Conservation (phyloP, 2,329 filamentous ascomycete species). For the Trichophyton rubrum region DNA sequence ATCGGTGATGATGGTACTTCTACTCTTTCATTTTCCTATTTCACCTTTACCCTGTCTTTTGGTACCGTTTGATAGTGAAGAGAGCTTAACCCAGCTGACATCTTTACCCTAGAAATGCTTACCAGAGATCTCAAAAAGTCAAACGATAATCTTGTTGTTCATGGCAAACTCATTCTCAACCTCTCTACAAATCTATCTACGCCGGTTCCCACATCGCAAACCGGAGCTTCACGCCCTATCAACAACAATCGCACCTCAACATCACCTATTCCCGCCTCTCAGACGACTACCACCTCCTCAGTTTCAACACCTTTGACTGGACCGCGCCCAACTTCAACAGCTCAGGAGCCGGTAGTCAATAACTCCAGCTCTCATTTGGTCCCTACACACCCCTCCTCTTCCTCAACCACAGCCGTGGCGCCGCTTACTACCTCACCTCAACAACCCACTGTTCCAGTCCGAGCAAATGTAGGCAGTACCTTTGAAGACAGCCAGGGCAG, state of each 20-base stretch:
- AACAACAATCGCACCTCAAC: conserved; percentile 17
- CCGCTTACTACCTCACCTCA: conserved; percentile 29
- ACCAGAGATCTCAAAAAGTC: conserved; percentile 95
- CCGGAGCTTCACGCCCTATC: conserved; percentile 17
- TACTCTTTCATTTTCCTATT: neutral
- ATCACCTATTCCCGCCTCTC: conserved; percentile 3
- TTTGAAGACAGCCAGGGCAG: conserved; percentile 95
- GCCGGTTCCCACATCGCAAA: conserved; percentile 48
- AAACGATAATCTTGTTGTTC: conserved; percentile 92
- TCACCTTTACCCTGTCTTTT: neutral
- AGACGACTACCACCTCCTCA: neutral
- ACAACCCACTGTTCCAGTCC: conserved; percentile 29
- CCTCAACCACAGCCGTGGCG: conserved; percentile 29
- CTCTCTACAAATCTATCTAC: conserved; percentile 76
- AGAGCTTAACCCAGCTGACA: neutral
- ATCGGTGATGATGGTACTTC: conserved; percentile 77
- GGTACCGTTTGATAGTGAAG: neutral
- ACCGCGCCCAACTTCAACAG: conserved; percentile 19
- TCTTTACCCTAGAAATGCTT: conserved; percentile 62
- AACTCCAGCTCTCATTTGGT: conserved; percentile 23
- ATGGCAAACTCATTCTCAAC: conserved; percentile 94
- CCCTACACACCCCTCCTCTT: conserved; percentile 24
- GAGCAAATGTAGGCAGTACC: conserved; percentile 59
- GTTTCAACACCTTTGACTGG: conserved; percentile 22
- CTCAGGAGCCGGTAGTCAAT: conserved; percentile 20